Base-by-base conservation (phyloP, 306 rosid species). In the Calophaca sinica region DNA sequence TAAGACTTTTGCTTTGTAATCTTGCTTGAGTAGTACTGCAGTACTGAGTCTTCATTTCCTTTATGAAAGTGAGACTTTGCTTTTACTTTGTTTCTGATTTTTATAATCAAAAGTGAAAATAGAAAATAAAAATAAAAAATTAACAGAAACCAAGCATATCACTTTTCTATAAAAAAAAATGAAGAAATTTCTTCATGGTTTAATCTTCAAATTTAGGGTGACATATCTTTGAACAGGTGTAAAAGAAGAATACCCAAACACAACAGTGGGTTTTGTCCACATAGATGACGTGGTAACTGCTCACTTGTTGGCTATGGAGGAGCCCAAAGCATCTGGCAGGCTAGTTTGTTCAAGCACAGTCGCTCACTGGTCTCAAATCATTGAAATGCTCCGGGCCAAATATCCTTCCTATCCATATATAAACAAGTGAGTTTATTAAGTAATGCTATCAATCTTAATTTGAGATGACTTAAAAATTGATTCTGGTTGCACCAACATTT, bases 281-380 rank as follows among this genome's bases (percentile, higher is more conserved):
- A 83, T 91, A 75, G 85, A 94, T n/a, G 93, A 91, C 44, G 98
- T 88, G 45, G 75, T 88, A 39, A 81, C 81, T n/a, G 92, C 92
- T 61, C 97, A 93, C 70, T 41, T 89, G 15, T 62, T 93, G 60
- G 97, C 94, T 9, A 93, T 91, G 96, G 90, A 88, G 77, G 78
- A 91, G 6, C 45, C 75, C 28, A 80, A 78, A 51, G 93, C 89
- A 63, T 87, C 90, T 26, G 97, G 96, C 7, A 88, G 97, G 80
- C 86, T 89, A n/a, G 66, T 93, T 64, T 93, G 98, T 65, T 93
- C 98, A 10, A 70, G 91, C 82, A 44, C 86, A 10, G 96, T 91
- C 4, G 94, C 91, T 49, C 97, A 89, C 67, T 89, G 94, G 97
- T 84, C 91, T 3, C 79, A 89, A 54, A 87, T 94, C 90, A 83